Conservation (phyloP, 73 alveolate genomes). For the Effrenium voratum region DNA sequence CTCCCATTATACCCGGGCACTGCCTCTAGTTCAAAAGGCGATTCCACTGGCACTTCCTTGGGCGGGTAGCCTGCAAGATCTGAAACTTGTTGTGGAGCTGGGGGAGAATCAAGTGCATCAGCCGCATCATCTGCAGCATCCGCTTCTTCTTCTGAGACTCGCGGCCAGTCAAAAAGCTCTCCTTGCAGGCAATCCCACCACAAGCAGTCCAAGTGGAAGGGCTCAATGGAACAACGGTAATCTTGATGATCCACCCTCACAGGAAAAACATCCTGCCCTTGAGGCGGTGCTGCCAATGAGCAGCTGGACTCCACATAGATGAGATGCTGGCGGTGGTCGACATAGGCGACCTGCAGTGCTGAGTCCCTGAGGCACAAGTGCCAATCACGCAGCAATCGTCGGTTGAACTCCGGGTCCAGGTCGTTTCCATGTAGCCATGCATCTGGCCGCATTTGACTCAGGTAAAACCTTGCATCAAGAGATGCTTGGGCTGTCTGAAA, state of each 20-base stretch:
- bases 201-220: conserved; percentile 29
- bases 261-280: conserved; percentile 16
- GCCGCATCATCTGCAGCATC: not conserved
- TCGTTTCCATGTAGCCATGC: not conserved
- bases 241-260: conserved; percentile 6
- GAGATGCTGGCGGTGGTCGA: not conserved
- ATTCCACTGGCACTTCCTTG: too few relatives aligned
- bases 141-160: too few relatives aligned
- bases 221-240: conserved; percentile 27
- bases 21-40: conserved; percentile 27
- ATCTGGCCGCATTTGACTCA: conserved; percentile 34
- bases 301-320: conserved; percentile 26
- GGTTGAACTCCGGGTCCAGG: not conserved
- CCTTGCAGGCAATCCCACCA: conserved; percentile 53
- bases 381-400: conserved; percentile 26
- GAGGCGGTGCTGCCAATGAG: not conserved
- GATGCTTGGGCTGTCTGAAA: conserved; percentile 9
- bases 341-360: conserved; percentile 39
- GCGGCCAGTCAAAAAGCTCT: conserved; percentile 54
- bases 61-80: not conserved
- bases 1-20: conserved; percentile 33
- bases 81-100: not conserved
- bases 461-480: not conserved
- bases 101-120: not conserved
- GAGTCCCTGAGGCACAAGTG: conserved; percentile 25